Percentiles rank a stretch among this genome's conserved stretches.
These are phyloP conservation scores for Lentinula detonsa DNA, from an alignment of 768 basidiomycete species.

Conservation along the genomic window DNA sequence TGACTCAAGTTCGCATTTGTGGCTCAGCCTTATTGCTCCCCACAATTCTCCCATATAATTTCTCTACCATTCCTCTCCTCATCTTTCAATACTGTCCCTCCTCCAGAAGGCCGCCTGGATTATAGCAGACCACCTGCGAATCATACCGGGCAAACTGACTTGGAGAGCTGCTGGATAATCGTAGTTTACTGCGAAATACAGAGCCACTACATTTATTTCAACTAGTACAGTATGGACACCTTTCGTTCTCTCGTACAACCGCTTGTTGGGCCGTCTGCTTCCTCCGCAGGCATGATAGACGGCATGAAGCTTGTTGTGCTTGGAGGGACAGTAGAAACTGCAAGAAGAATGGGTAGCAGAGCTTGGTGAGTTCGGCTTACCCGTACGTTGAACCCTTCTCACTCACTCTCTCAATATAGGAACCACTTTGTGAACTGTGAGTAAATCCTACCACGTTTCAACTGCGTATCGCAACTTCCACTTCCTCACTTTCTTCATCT, in stretches of 20 bases:
- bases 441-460: conserved; percentile 19
- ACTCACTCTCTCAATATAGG: conserved; percentile 31
- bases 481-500: background rate
- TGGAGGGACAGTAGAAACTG: conserved; percentile 84
- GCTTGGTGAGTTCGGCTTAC: conserved; percentile 52
- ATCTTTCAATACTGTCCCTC: background rate
- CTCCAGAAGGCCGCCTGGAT: background rate
- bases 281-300: conserved; percentile 70
- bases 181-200: background rate
- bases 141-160: background rate
- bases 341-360: conserved; percentile 73
- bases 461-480: background rate
- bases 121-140: background rate
- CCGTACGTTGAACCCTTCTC: background rate
- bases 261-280: conserved; percentile 67
- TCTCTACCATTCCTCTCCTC: conserved; percentile 2
- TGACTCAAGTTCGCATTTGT: background rate
- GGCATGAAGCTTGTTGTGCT: conserved; percentile 88
- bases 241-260: conserved; percentile 79
- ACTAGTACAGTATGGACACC: conserved; percentile 51
- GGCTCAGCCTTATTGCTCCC: background rate
- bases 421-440: conserved; percentile 84
- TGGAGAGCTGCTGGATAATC: background rate
- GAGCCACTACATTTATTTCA: background rate
- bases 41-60: background rate